Base-by-base conservation (phyloP, 768 basidiomycete species). In the Agaricus blazei region DNA sequence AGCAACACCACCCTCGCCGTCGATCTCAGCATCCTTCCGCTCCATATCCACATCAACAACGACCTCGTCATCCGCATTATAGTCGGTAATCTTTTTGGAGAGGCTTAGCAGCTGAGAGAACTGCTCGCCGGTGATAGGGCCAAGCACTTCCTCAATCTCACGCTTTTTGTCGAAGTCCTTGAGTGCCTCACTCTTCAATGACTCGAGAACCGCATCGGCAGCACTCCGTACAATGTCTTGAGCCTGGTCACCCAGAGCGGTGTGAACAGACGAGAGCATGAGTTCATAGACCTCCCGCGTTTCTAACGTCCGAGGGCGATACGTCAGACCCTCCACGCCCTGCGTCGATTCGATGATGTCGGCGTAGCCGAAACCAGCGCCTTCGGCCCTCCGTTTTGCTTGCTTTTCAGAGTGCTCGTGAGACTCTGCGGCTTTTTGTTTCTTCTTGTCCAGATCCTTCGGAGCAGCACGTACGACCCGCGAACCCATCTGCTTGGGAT, bases 161-260 rank as follows among this genome's bases (percentile, higher is more conserved):
- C 84, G 90, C 71, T 98, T 96, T 79, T 94, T 95, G 77, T 98
- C 96, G 63, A 98, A 95, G 66, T 98, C 95, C 72, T 94, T 96
- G 72, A 93, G 67, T 56, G 78, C 77, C 62, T 97, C 93, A 62
- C 80, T 88, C 73, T 98, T 98, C 60, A 98, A 77, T 3, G 82
- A 79, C 71, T 95, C 93, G 47, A 99, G 72, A 1, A 95, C 87
- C 0, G 82, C 81, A 69, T 99, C 96, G n/a, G 97, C 90, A 1
- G 97, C 97, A 60, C 90, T 93, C 19, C 96, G 87, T 47, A 99
- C 86, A 63, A 98, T 86, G 60, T 98, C 95, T 67, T 97, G 94
- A 0, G 94, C 91, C 67, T 96, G 94, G 72, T 97, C 97, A 0
- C 95, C 96, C 9, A 98, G 82, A 1, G 83, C 74, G 7, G 79